Evolutionary conservation across 768 basidiomycete species (phyloP).

Genomic region (Lactarius trivialis): DNA sequence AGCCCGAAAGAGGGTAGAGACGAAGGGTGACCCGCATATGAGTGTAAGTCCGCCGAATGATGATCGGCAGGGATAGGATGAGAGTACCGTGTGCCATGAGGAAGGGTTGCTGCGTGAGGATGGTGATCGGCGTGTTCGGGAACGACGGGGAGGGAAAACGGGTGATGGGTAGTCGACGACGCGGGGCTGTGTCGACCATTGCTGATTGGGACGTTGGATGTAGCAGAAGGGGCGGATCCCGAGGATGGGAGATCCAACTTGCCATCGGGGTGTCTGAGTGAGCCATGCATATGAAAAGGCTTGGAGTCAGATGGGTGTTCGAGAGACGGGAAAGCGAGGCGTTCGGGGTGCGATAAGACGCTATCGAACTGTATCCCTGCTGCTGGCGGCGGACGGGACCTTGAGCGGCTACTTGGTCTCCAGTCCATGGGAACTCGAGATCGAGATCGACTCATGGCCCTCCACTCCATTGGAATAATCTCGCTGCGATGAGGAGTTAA

Average conservation of each 20-base stretch:
- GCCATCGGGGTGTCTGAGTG: conserved; percentile 27
- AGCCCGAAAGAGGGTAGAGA: conserved; percentile 69
- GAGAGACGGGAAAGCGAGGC: conserved; percentile 24
- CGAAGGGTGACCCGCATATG: conserved; percentile 42
- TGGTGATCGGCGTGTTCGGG: conserved; percentile 18
- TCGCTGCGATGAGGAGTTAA: conserved; percentile 36
- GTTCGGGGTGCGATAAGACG: conserved; percentile 23
- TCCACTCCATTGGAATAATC: conserved; percentile 83
- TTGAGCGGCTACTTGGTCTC: conserved; percentile 71
- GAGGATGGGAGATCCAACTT: conserved; percentile 23
- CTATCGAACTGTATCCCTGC: conserved; percentile 26
- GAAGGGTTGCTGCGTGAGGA: neutral
- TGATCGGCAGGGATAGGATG: conserved; percentile 11
- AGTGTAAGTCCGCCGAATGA: conserved; percentile 1
- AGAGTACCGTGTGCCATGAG: conserved; percentile 15
- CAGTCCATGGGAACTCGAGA: conserved; percentile 92
- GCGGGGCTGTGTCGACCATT: conserved; percentile 30
- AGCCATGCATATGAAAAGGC: conserved; percentile 43
- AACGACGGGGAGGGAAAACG: conserved; percentile 18
- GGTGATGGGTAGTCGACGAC: conserved; percentile 24
- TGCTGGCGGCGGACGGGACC: conserved; percentile 64
- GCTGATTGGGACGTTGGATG: conserved; percentile 28
- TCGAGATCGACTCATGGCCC: conserved; percentile 83
- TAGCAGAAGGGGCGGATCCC: conserved; percentile 22
- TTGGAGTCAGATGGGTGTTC: conserved; percentile 20